Base-by-base conservation (phyloP, 805 yeast genomes). In the Wickerhamomyces bovis region DNA sequence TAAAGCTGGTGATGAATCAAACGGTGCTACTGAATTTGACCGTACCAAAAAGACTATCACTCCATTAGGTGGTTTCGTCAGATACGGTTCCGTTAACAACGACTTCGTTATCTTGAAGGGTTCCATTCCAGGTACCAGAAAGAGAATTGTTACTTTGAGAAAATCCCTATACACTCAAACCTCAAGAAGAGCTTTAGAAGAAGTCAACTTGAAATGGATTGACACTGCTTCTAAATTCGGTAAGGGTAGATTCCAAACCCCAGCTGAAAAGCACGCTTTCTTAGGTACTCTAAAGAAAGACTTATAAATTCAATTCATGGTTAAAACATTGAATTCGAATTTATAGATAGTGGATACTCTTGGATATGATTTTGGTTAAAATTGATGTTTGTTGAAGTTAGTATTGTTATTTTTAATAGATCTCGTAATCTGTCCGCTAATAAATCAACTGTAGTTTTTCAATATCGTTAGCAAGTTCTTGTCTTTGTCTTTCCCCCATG, bases 191-290 rank as follows among this genome's bases (percentile, higher is more conserved):
- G 98, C 98, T 67, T 73, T 85, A 66, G 99, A 94, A 83, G 75
- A 89, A 77, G 96, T 92, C 64, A 80, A 77, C 83, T 87, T 94
- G 78, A 94, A 94, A 80, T 94, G 98, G 99, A 94, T 94, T 73
- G 99, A 94, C 77, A 94, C 99, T 68, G 96, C 99, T 72, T 94
- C 99, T 70, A 90, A 92, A 80, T 94, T 94, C 90, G 99, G 99
- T 86, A 95, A 94, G 89, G 99, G 99, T 83, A 94, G 99, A 85
- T 94, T 94, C 98, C 99, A 94, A 82, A 94, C 99, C 70, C 96
- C 97, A 68, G 98, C 97, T 75, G 99, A 94, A 84, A 95, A 95
- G 90, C 89, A 85, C 72, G 95, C 99, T 72, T 94, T 94, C 92
- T 69, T 90, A 81, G 99, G 99, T 81, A 92, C 99, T 71, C 85